A percentile compares a stretch with the other conserved stretches of the same genome.
phyloP scores from a whole-genome alignment of 768 basidiomycete genomes.

The Daedaleopsis nitida region DNA sequence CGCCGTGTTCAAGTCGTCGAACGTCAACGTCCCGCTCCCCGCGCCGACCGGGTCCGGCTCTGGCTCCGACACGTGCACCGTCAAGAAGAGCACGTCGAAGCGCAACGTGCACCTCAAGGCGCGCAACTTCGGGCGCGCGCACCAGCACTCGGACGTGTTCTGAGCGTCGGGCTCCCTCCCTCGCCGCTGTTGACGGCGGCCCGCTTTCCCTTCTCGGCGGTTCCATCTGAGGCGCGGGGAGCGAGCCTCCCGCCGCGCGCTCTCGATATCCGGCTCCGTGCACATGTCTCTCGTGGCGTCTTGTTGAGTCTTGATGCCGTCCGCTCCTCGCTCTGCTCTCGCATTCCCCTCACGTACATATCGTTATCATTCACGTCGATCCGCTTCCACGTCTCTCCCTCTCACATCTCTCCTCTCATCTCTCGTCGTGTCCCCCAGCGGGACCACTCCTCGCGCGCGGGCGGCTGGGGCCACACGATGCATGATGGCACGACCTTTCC shows the following conservation, averaged over 20 bases:
- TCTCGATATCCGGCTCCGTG: not conserved
- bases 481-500: slow-evolving; percentile 9
- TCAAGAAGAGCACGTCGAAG: not conserved
- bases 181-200: slow-evolving; percentile 17
- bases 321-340: not conserved
- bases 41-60: not conserved
- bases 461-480: not conserved
- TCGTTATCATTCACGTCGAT: not conserved
- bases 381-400: not conserved
- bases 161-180: slow-evolving; percentile 4
- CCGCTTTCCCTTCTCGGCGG: not conserved
- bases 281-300: not conserved
- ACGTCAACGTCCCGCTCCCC: not conserved
- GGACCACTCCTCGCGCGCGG: slow-evolving; percentile 1
- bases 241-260: slow-evolving; percentile 19
- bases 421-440: slow-evolving; percentile 9
- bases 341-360: not conserved
- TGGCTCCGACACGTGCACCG: slow-evolving; percentile 8
- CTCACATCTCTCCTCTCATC: not conserved
- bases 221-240: slow-evolving; percentile 11
- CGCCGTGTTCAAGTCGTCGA: slow-evolving; percentile 14
- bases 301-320: not conserved
- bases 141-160: slow-evolving; percentile 11
- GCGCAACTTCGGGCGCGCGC: slow-evolving; percentile 20
- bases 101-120: slow-evolving; percentile 10